phyloP scores from a whole-genome alignment of 495 filamentous ascomycete genomes.

The Neurospora tetraspora region DNA sequence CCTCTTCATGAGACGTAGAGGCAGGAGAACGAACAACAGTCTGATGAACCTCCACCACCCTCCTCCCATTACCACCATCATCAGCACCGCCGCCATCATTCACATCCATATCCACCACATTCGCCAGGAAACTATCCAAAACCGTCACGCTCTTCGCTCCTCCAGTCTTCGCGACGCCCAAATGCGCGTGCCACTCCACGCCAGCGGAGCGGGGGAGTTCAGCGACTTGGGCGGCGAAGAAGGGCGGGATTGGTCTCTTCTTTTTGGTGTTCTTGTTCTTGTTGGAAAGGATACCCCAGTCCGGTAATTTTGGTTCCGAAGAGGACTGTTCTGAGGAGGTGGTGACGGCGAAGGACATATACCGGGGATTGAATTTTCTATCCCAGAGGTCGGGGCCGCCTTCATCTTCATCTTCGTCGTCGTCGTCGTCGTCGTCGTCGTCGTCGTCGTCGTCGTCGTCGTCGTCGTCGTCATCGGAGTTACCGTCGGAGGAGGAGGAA shows the following conservation, averaged over 20 bases:
- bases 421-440: conserved; percentile 9
- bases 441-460: conserved; percentile 9
- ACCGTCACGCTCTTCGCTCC: background rate
- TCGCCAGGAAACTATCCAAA: background rate
- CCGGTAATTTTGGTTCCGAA: conserved; percentile 17
- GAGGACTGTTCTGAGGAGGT: conserved; percentile 1
- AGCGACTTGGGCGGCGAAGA: conserved; percentile 56
- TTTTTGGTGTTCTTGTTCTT: conserved; percentile 4
- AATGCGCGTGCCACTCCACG: conserved; percentile 26
- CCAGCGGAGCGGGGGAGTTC: conserved; percentile 19
- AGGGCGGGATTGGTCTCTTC: conserved; percentile 38
- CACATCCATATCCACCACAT: background rate
- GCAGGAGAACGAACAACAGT: conserved; percentile 3
- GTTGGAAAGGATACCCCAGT: conserved; percentile 25
- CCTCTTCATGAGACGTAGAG: background rate
- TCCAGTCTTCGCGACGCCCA: conserved; percentile 12
- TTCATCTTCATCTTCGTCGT: conserved; percentile 8
- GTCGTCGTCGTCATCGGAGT: conserved; percentile 9
- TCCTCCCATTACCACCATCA: background rate
- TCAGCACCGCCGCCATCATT: background rate
- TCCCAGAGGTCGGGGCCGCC: conserved; percentile 64
- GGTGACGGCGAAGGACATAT: conserved; percentile 16
- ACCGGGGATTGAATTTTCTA: conserved; percentile 42
- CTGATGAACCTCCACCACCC: conserved; percentile 1
- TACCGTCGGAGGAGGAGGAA: no score